Evolutionary conservation across 768 basidiomycete genomes (phyloP).

Genomic region (Lactarius trivialis): DNA sequence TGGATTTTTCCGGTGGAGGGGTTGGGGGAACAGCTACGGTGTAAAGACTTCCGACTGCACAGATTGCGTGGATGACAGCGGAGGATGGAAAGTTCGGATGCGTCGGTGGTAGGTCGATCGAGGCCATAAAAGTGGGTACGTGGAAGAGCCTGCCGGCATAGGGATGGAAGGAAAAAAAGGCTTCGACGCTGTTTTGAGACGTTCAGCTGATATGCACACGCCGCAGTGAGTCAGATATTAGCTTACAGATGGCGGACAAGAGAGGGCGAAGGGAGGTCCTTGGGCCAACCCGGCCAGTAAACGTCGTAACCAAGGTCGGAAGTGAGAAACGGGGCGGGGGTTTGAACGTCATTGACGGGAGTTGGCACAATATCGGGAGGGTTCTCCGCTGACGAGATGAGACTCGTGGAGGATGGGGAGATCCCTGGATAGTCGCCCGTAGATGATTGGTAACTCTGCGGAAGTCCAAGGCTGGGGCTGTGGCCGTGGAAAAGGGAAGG

Average conservation of each 20-base stretch:
- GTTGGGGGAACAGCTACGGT: slow-evolving; percentile 60
- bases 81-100: slow-evolving; percentile 69
- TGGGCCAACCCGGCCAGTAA: slow-evolving; percentile 43
- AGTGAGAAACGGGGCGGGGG: neutral
- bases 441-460: slow-evolving; percentile 2
- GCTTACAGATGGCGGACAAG: slow-evolving; percentile 61
- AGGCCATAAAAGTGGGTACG: slow-evolving; percentile 53
- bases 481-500: slow-evolving; percentile 1
- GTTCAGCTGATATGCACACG: neutral
- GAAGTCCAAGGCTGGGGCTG: neutral
- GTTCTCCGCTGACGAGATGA: neutral
- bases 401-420: neutral
- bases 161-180: slow-evolving; percentile 75
- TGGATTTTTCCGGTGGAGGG: slow-evolving; percentile 39
- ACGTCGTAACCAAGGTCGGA: slow-evolving; percentile 14
- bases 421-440: neutral
- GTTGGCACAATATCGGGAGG: neutral
- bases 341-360: neutral
- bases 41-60: slow-evolving; percentile 71
- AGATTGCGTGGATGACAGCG: slow-evolving; percentile 78
- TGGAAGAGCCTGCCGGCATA: slow-evolving; percentile 69
- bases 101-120: slow-evolving; percentile 55
- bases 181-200: slow-evolving; percentile 49
- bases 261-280: slow-evolving; percentile 52
- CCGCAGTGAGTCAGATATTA: neutral